Base-by-base conservation (phyloP, 768 basidiomycete genomes). In the Boletus subcaerulescens region DNA sequence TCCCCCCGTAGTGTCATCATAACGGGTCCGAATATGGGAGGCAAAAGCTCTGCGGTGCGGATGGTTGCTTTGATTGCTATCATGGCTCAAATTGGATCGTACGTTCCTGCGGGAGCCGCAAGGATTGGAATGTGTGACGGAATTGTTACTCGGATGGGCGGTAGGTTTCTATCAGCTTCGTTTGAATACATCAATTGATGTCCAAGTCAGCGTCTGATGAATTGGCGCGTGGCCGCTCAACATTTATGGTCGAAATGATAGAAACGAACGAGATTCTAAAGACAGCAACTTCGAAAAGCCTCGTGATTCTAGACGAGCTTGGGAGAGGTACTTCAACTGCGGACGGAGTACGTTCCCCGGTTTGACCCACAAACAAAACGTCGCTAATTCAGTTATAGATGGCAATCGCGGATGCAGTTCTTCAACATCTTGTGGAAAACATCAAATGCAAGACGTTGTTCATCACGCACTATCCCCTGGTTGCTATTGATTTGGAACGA, bases 241-340 rank as follows among this genome's bases (percentile, higher is more conserved):
- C 91, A 0, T 97, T 98, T 69, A 97, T 97, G 95, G 91, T 98
- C 4, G 96, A 99, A 71, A 87, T 98, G 79, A 79, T 88, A 6
- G 94, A 98, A 68, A 97, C 95, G 0, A 88, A 86, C 62, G 91
- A 97, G 63, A 94, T 98, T 53, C 72, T 98, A 14, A 80, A 85
- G 35, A 76, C 83, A 4, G 89, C 91, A 1, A 89, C 92, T 0
- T 69, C 77, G 4, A 79, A 79, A 31, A 93, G 90, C 48, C 78
- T 98, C 12, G 89, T 99, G 13, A 88, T 99, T 39, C 77, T 98
- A 4, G 96, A 99, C 64, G 89, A 91, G 65, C 79, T 96, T 11
- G 93, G 93, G 26, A 76, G 93, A 39, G 95, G 96, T 15, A 98
- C 94, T 0, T 88, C 89, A 0, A 96, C 96, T 0, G 93, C 88